phyloP scores from a whole-genome alignment of 306 rosid species.

The Quillaja saponaria region DNA sequence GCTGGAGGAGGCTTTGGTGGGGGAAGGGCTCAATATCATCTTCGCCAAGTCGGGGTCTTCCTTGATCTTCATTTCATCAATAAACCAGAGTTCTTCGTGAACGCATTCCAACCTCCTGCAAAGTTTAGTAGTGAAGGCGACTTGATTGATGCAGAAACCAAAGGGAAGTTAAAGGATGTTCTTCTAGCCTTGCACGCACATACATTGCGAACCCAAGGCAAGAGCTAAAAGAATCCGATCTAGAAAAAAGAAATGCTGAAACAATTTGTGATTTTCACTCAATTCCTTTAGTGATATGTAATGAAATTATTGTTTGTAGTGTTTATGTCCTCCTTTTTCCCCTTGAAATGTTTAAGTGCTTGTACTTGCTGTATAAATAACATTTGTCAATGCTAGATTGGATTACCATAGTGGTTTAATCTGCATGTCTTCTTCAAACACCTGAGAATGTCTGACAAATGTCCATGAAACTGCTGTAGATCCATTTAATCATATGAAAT shows the following conservation, averaged over 20 bases:
- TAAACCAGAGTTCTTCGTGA: slow-evolving; percentile 76
- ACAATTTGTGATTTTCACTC: not conserved
- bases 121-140: slow-evolving; percentile 71
- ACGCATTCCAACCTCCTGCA: slow-evolving; percentile 63
- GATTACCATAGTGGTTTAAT: too few relatives aligned
- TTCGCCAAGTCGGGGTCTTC: slow-evolving; percentile 82
- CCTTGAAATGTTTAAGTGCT: too few relatives aligned
- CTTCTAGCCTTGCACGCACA: slow-evolving; percentile 58
- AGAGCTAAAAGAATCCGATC: slow-evolving; percentile 1
- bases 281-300: not conserved
- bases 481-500: too few relatives aligned
- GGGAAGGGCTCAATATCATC: slow-evolving; percentile 71
- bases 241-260: not conserved
- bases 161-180: slow-evolving; percentile 45
- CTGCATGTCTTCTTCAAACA: too few relatives aligned
- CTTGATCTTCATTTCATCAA: slow-evolving; percentile 90
- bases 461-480: too few relatives aligned
- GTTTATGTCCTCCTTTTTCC: too few relatives aligned
- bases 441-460: too few relatives aligned
- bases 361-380: too few relatives aligned
- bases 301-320: too few relatives aligned
- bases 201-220: slow-evolving; percentile 47
- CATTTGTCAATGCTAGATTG: too few relatives aligned
- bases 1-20: slow-evolving; percentile 82
- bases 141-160: slow-evolving; percentile 54